Conservation (phyloP, 108 stramenopile species). For the Bacterosira constricta region DNA sequence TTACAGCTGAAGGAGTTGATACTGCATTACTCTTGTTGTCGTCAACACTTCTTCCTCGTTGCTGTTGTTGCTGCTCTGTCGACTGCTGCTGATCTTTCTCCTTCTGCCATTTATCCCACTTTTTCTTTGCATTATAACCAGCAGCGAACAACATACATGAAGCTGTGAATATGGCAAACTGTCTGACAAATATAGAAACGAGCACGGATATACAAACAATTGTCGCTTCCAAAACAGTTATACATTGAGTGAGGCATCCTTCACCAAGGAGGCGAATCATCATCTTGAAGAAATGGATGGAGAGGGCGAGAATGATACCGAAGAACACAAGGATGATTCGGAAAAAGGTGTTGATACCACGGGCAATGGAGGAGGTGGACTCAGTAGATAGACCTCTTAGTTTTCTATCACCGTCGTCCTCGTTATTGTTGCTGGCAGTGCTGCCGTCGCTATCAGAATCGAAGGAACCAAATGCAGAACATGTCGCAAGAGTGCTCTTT, state of each 20-base stretch:
- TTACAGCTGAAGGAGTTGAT: no score
- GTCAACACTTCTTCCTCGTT: no score
- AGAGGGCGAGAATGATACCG: conserved; percentile 49
- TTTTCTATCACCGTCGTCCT: not conserved
- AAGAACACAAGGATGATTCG: conserved; percentile 36
- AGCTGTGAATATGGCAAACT: conserved; percentile 36
- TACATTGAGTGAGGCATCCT: conserved; percentile 44
- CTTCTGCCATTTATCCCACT: conserved; percentile 35
- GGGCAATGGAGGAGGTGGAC: not conserved
- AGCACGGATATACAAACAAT: conserved; percentile 41
- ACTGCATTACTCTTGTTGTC: no score
- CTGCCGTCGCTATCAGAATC: not conserved
- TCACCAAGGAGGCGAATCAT: conserved; percentile 41
- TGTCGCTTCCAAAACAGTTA: conserved; percentile 39
- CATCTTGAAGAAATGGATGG: conserved; percentile 60
- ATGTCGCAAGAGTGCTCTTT: conserved; percentile 37
- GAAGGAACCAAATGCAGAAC: conserved; percentile 47
- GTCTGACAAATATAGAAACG: no score
- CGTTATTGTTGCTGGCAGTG: not conserved
- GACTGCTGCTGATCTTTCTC: no score
- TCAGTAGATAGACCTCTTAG: not conserved
- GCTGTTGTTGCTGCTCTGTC: no score
- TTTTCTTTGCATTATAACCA: conserved; percentile 18
- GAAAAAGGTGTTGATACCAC: conserved; percentile 8
- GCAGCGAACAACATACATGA: conserved; percentile 29